A percentile compares a stretch with the other conserved stretches of the same genome.
These are phyloP conservation scores for Oryza glumipatula DNA, from an alignment of 176 grass and related monocot genomes.

Conservation along the genomic window DNA sequence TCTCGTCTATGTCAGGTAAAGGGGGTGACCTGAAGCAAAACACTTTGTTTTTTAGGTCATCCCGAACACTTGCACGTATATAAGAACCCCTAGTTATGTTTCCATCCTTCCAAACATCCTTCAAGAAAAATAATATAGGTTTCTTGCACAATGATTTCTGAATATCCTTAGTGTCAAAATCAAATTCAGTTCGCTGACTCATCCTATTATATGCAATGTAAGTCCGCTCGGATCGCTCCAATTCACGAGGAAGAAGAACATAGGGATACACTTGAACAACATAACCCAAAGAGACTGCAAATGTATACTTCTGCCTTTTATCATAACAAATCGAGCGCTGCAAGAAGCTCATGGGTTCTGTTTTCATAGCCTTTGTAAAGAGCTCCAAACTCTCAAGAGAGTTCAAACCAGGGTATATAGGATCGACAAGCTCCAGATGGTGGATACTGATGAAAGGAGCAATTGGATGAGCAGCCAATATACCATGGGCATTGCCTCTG, in stretches of 20 bases:
- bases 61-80: conserved; percentile 51
- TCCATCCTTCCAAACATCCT: conserved; percentile 72
- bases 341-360: conserved; percentile 79
- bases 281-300: conserved; percentile 82
- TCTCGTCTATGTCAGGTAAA: conserved; percentile 70
- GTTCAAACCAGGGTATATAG: conserved; percentile 78
- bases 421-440: conserved; percentile 86
- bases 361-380: conserved; percentile 92
- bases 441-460: conserved; percentile 92
- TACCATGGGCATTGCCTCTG: conserved; percentile 79
- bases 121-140: conserved; percentile 84
- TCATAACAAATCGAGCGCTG: conserved; percentile 88
- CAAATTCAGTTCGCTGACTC: conserved; percentile 72
- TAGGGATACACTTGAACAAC: conserved; percentile 91
- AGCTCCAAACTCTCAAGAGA: conserved; percentile 87
- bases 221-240: conserved; percentile 82
- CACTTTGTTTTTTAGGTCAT: conserved; percentile 91
- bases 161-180: conserved; percentile 91
- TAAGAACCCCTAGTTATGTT: conserved; percentile 75
- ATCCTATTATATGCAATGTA: conserved; percentile 82
- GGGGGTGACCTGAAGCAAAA: conserved; percentile 85
- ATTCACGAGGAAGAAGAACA: conserved; percentile 73
- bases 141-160: conserved; percentile 91
- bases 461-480: conserved; percentile 92
- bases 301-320: conserved; percentile 62